Base-by-base conservation (phyloP, 495 filamentous ascomycete genomes). In the Aspergillus indologenus region DNA sequence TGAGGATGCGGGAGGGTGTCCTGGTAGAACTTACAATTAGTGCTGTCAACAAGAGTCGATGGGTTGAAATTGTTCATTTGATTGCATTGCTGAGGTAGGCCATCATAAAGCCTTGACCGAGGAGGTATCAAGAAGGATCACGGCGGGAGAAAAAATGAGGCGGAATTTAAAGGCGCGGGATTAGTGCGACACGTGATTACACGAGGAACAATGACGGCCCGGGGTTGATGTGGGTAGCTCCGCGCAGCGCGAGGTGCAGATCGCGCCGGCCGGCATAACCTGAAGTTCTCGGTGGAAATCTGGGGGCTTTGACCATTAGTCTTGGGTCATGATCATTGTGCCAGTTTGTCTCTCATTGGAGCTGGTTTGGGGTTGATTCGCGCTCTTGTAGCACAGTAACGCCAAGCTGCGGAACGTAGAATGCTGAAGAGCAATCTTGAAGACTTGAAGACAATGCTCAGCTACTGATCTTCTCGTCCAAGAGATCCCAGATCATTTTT, bases 401-500 rank as follows among this genome's bases (percentile, higher is more conserved):
- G 34, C 12, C 34, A 40, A 7, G 34, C 34, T 40, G 34, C 34
- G 34, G 34, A 15, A 2, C 34, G 34, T 40, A 40, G 34, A 40
- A 40, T 9, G 34, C 34, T 40, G 34, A 11, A 40, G 9, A 7
- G 34, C 12, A 40, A 15, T 40, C 34, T n/a, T n/a, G n/a, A n/a
- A n/a, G n/a, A n/a, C 12, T 14, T 2, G 34, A 6, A 14, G 34
- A 11, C 5, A 9, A 40, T 40, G 5, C 34, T 57, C 21, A 53
- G 15, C 49, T 40, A 51, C 57, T 54, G 44, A 57, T 55, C 12
- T 58, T 57, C 5, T 68, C 67, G 21, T 74, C 69, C 26, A 79
- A 52, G 0, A 79, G 61, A 48, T 74, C 66, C 76, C 76, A 79
- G 7, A 79, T 23, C 31, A 75, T 49, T 26, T 59, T 65, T 7